Evolutionary conservation across 1,139 yeast species (phyloP), one percentile per base, ranked within the genome.

Genomic region (Torulaspora pretoriensis): DNA sequence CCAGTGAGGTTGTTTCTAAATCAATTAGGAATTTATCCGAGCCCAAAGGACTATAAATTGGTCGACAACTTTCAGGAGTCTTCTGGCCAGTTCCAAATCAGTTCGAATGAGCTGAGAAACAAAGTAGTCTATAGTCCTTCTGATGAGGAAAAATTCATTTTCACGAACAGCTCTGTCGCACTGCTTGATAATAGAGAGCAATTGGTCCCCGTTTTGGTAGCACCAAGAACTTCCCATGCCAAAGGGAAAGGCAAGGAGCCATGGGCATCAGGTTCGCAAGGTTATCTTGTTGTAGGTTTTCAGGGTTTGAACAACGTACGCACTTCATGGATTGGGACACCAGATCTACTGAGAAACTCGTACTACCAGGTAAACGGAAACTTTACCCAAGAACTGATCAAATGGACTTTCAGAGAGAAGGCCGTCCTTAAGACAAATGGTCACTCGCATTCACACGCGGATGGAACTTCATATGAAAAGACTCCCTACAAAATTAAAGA

Each of bases 251-350:
- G 71, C 6, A 73, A 71, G 38, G 83, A 81, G 27, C 72, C 73
- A 23, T 94, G 97, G 96, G 81, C 87, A 8, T 71, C 81, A 38
- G 98, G 98, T 23, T 72, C 79, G 41, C 95, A 90, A 68, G 88
- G 88, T 10, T 80, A 72, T 62, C 63, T 86, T 45, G 78, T 82
- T 19, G 95, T 81, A n/a, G 94, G 81, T 1, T 77, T 88, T 59
- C 98, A 94, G 70, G 85, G 84, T 35, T 72, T 81, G 49, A 77
- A 78, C 63, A 88, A 87, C 60, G 87, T 95, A 2, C 80, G 99
- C 57, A 73, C 81, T 37, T 65, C 77, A 10, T 89, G 97, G 96
- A 58, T 84, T 12, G 98, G 97, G 14, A 74, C 85, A 35, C 68
- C 68, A 12, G 72, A 74, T 9, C 68, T 84, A 38, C 68, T 89